Evolutionary conservation across 805 yeast species (phyloP).

Genomic region (Candida hispaniensis): DNA sequence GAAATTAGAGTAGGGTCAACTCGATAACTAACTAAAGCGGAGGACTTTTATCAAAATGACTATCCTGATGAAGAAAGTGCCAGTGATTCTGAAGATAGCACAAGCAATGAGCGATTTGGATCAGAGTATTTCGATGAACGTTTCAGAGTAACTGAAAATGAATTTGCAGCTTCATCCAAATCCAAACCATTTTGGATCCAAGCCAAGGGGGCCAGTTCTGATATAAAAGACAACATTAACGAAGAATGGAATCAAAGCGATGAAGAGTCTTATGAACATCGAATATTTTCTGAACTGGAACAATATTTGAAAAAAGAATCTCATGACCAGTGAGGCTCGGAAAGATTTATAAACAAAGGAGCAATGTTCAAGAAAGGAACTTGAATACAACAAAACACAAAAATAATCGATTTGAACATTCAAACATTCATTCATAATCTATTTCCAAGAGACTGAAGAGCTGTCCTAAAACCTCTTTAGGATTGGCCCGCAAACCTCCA

Average conservation of each 20-base stretch:
- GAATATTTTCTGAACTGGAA: conserved; percentile 7
- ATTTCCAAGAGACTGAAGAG: conserved; percentile 11
- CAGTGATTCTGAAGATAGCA: conserved; percentile 31
- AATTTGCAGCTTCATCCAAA: conserved; percentile 1
- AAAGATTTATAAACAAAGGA: too few species aligned
- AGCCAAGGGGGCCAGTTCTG: conserved; percentile 6
- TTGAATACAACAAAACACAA: too few species aligned
- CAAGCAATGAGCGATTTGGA: conserved; percentile 19
- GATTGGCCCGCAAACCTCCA: conserved; percentile 12
- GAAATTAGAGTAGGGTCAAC: not conserved
- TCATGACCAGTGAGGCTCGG: too few species aligned
- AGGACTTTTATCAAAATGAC: conserved; percentile 82
- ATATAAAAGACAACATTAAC: too few species aligned
- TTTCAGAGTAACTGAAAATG: conserved; percentile 9
- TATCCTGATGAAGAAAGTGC: conserved; percentile 88
- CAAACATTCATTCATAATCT: conserved; percentile 9
- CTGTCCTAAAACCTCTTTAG: conserved; percentile 15
- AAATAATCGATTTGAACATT: too few species aligned
- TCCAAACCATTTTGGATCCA: conserved; percentile 13
- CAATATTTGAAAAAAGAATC: conserved; percentile 12
- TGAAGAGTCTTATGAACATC: conserved; percentile 24
- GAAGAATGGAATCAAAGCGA: conserved; percentile 24
- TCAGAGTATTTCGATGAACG: conserved; percentile 12
- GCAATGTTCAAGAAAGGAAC: too few species aligned
- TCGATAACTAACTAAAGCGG: conserved; percentile 38